Conservation (phyloP, 805 yeast species). For the Sugiyamaella smithiae region DNA sequence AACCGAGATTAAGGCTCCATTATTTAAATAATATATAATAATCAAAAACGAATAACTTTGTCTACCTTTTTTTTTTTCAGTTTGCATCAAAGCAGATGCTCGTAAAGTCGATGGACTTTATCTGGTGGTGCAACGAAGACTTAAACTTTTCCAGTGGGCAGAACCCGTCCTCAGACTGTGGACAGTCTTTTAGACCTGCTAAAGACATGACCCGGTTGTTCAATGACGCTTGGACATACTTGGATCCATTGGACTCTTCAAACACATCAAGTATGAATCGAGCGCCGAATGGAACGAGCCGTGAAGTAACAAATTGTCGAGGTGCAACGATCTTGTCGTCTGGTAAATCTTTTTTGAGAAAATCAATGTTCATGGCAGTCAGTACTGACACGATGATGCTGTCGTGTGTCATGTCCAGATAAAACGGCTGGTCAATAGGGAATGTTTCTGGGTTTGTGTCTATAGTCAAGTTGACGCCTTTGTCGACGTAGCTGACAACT, state of each 20-base stretch:
- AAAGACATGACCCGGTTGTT: conserved; percentile 40
- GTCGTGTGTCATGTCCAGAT: conserved; percentile 76
- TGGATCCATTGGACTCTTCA: conserved; percentile 25
- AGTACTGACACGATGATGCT: conserved; percentile 59
- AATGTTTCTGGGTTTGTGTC: conserved; percentile 32
- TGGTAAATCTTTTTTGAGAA: conserved; percentile 42
- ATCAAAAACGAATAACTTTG: too few species aligned
- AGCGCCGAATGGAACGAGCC: conserved; percentile 43
- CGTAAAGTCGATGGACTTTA: conserved; percentile 17
- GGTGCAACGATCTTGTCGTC: conserved; percentile 42
- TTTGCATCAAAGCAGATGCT: conserved; percentile 13
- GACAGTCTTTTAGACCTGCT: conserved; percentile 35
- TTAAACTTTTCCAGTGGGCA: conserved; percentile 30
- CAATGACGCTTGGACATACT: conserved; percentile 33
- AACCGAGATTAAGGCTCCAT: conserved; percentile 5
- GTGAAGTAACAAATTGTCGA: conserved; percentile 38
- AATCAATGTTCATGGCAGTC: conserved; percentile 58
- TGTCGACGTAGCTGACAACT: conserved; percentile 46
- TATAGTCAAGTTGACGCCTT: conserved; percentile 46
- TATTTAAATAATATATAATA: background rate
- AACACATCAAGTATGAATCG: conserved; percentile 38
- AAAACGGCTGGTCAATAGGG: conserved; percentile 50
- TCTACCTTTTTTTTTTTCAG: background rate
- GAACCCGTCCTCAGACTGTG: conserved; percentile 31
- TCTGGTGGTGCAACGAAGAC: conserved; percentile 12